phyloP scores from a whole-genome alignment of 208 protist species.

The Trypanosoma lewisi region DNA sequence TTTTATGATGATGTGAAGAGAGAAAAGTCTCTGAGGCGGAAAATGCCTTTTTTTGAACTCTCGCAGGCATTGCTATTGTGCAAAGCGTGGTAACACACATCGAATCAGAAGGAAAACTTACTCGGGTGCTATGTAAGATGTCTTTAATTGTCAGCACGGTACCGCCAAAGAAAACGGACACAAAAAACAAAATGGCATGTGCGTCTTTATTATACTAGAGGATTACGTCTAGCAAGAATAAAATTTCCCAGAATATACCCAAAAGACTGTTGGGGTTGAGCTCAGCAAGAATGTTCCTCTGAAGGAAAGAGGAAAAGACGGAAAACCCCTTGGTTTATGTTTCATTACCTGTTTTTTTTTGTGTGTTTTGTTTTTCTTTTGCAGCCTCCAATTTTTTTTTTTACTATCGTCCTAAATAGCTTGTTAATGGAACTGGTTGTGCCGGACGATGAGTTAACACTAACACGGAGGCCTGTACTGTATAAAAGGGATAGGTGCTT shows the following conservation, averaged over 20 bases:
- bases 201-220: neutral
- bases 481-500: no score
- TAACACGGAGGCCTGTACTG: no score
- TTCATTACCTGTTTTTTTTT: neutral
- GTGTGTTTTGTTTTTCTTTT: no score
- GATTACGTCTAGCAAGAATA: neutral
- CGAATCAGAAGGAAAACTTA: no score
- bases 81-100: no score
- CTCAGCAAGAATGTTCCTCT: neutral
- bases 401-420: no score
- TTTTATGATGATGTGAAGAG: no score
- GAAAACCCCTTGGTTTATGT: neutral
- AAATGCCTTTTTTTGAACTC: neutral
- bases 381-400: no score
- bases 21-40: slow-evolving; percentile 7
- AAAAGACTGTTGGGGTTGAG: neutral
- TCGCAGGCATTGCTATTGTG: no score
- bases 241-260: neutral
- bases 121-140: no score
- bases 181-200: neutral
- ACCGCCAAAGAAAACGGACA: neutral
- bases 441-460: no score
- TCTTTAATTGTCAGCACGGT: neutral
- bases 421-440: no score
- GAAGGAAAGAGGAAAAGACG: neutral